Conservation (phyloP, 1,284 basidiomycete genomes). For the Golubevia pallescens region DNA sequence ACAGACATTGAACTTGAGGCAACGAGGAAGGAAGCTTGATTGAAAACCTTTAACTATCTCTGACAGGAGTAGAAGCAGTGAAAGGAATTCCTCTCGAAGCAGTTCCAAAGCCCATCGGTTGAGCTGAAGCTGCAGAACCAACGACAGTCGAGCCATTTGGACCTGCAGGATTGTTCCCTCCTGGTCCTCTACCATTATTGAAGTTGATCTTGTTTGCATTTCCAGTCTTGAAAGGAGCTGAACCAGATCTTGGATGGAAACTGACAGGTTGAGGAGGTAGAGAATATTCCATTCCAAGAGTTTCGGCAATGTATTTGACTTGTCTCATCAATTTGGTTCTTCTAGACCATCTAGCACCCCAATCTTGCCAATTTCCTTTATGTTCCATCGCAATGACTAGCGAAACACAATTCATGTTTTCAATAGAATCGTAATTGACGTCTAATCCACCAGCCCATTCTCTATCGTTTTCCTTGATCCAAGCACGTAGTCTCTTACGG, state of each 20-base stretch:
- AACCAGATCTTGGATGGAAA: slow-evolving; percentile 28
- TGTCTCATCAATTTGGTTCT: slow-evolving; percentile 54
- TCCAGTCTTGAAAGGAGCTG: not conserved
- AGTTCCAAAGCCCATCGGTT: not conserved
- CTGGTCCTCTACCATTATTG: not conserved
- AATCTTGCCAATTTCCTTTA: slow-evolving; percentile 84
- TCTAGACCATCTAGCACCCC: slow-evolving; percentile 73
- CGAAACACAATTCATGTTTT: slow-evolving; percentile 51
- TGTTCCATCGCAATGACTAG: slow-evolving; percentile 75
- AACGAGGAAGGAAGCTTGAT: too few species aligned
- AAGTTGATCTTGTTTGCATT: not conserved
- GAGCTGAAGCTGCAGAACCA: not conserved
- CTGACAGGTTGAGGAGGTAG: slow-evolving; percentile 51
- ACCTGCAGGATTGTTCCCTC: not conserved
- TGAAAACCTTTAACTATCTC: not conserved
- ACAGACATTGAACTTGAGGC: too few species aligned
- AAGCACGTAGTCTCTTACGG: slow-evolving; percentile 70
- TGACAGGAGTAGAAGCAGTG: not conserved
- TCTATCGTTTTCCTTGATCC: slow-evolving; percentile 73
- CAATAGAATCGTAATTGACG: slow-evolving; percentile 59
- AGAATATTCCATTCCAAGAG: slow-evolving; percentile 38
- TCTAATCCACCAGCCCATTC: slow-evolving; percentile 72
- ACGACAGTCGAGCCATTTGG: not conserved
- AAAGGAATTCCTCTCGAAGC: not conserved
- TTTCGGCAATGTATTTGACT: slow-evolving; percentile 40